Percentiles rank a stretch among this genome's conserved stretches.
Evolutionary conservation across 75 land plant genomes (phyloP).

Genomic region (Sequoiadendron giganteum): DNA sequence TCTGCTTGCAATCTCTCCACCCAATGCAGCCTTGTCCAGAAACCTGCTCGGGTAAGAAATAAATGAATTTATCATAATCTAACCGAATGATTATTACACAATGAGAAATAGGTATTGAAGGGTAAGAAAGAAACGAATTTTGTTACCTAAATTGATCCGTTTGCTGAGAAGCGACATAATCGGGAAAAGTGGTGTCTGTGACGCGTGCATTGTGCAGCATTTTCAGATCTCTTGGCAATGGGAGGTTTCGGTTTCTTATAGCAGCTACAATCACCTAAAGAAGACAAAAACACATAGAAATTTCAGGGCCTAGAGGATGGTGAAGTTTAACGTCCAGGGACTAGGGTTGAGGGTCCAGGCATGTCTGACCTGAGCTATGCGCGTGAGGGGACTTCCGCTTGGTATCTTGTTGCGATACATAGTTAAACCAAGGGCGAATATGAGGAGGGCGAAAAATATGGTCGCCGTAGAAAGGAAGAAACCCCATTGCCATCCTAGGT

Average conservation of each 20-base stretch:
- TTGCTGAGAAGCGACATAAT: background rate
- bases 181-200: too few relatives aligned
- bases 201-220: background rate
- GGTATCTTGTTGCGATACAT: slow-evolving; percentile 75
- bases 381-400: slow-evolving; percentile 81
- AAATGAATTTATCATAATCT: too few relatives aligned
- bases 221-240: background rate
- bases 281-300: background rate
- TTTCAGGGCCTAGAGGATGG: background rate
- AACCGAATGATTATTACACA: background rate
- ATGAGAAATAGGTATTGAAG: background rate
- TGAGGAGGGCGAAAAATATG: slow-evolving; percentile 63
- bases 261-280: background rate
- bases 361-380: slow-evolving; percentile 60
- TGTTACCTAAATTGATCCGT: background rate
- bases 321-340: background rate
- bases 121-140: background rate
- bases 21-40: background rate
- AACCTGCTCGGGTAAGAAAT: background rate
- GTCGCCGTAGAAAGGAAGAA: slow-evolving; percentile 67
- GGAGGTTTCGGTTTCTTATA: background rate
- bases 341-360: background rate
- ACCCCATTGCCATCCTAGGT: slow-evolving; percentile 87
- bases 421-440: slow-evolving; percentile 60
- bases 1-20: background rate